Evolutionary conservation across 495 filamentous ascomycete species (phyloP).

Genomic region (Lophium mytilinum): DNA sequence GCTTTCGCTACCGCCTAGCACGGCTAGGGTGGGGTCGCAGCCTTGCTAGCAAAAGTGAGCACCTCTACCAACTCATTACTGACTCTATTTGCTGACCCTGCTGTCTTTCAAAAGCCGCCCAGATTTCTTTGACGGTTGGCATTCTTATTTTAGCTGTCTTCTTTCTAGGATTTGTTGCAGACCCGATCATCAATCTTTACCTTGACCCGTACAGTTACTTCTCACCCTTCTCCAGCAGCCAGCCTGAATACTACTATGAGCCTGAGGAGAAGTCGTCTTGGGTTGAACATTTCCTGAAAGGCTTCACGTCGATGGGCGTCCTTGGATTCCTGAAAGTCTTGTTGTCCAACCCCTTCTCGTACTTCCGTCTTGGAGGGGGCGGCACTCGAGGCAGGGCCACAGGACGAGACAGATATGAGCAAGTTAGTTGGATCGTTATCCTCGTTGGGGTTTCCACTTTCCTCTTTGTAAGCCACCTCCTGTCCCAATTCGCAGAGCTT

Average conservation of each 20-base stretch:
- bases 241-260: conserved; percentile 2
- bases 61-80: neutral
- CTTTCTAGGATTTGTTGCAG: conserved; percentile 78
- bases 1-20: conserved; percentile 73
- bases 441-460: conserved; percentile 75
- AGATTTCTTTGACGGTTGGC: conserved; percentile 56
- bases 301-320: conserved; percentile 73
- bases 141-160: conserved; percentile 68
- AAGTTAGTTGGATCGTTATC: conserved; percentile 68
- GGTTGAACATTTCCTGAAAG: conserved; percentile 80
- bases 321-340: conserved; percentile 79
- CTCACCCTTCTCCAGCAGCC: conserved; percentile 28
- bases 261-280: conserved; percentile 50
- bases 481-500: no score
- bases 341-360: conserved; percentile 54
- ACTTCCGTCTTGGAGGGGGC: conserved; percentile 41
- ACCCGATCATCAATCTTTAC: conserved; percentile 86
- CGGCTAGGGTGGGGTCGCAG: conserved; percentile 67
- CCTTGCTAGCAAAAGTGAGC: conserved; percentile 54
- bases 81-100: neutral
- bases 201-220: conserved; percentile 60
- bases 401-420: conserved; percentile 64
- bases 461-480: conserved; percentile 56
- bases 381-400: conserved; percentile 46
- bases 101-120: conserved; percentile 31